phyloP scores from a whole-genome alignment of 495 filamentous ascomycete species.

The Articulospora tetracladia region DNA sequence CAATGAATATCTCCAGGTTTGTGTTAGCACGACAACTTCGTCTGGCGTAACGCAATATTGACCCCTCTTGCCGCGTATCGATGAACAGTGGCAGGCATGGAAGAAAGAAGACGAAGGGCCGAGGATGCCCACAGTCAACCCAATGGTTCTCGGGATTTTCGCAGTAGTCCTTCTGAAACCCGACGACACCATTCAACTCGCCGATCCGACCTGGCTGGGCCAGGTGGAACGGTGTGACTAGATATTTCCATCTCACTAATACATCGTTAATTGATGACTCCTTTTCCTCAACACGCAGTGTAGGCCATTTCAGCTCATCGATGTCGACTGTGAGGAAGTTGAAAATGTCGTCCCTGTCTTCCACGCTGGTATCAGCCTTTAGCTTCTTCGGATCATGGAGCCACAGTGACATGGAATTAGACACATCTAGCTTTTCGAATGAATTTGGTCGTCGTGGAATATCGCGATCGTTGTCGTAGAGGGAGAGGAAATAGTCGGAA shows the following conservation, averaged over 20 bases:
- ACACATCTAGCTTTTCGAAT: slow-evolving; percentile 63
- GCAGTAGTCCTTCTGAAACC: slow-evolving; percentile 72
- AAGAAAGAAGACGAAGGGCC: slow-evolving; percentile 84
- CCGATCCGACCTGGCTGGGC: slow-evolving; percentile 68
- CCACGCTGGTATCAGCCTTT: slow-evolving; percentile 37
- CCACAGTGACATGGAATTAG: slow-evolving; percentile 68
- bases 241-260: slow-evolving; percentile 61
- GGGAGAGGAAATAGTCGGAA: slow-evolving; percentile 65
- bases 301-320: slow-evolving; percentile 33
- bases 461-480: slow-evolving; percentile 60
- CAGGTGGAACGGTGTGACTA: slow-evolving; percentile 58
- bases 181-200: slow-evolving; percentile 84
- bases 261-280: slow-evolving; percentile 40
- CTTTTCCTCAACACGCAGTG: slow-evolving; percentile 38
- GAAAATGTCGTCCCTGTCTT: slow-evolving; percentile 47
- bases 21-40: slow-evolving; percentile 88
- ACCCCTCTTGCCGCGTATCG: slow-evolving; percentile 82
- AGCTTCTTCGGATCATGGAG: slow-evolving; percentile 56
- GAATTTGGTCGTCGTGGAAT: slow-evolving; percentile 46
- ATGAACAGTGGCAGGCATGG: slow-evolving; percentile 82
- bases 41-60: slow-evolving; percentile 75
- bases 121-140: slow-evolving; percentile 70
- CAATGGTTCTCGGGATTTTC: slow-evolving; percentile 70
- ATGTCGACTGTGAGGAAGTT: slow-evolving; percentile 28
- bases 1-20: slow-evolving; percentile 74